Evolutionary conservation across 2,329 filamentous ascomycete genomes (phyloP), one percentile per base, ranked within the genome.

Genomic region (Epichloe baconii): DNA sequence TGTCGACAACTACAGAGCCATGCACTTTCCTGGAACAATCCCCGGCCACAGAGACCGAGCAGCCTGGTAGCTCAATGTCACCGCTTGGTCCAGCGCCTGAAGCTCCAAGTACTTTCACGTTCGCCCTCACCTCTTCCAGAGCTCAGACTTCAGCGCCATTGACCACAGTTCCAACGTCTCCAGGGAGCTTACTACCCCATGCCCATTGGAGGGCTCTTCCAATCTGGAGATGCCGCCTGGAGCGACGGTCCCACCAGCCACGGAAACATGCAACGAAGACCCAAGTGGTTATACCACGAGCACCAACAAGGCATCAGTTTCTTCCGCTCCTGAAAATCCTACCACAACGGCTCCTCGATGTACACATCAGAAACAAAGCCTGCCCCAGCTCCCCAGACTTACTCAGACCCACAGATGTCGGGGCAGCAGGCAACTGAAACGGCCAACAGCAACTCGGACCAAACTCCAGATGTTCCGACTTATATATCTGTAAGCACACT

Each of bases 401-500:
- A 50, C 23, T 46, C 43, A 44, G 37, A 55, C 21, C 14, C 41
- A 8, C 34, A 48, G 2, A 36, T 19, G 6, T 52, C 51, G 14
- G 44, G 31, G 31, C 51, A 51, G 43, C 44, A 48, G 50, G 44
- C 17, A 15, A 41, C 52, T 26, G 50, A 44, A 26, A 49, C 54
- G 52, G 47, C 54, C 44, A 48, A 52, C 51, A 49, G 51, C 50
- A 43, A 57, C 44, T 41, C 47, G 11, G 49, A 49, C 4, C 50
- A 31, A 7, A 47, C 44, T 36, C 47, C 55, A 35, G 49, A 55
- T 8, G 10, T 52, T 17, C 52, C 55, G 7, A 49, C 55, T 12
- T 43, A 49, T 3, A n/a, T 52, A 44, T 58, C 59, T n/a, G 56
- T 61, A 23, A 59, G 52, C 6, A 56, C 56, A 8, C 49, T 59